Base-by-base conservation (phyloP, 176 grass and related monocot species). In the Raddia guianensis region DNA sequence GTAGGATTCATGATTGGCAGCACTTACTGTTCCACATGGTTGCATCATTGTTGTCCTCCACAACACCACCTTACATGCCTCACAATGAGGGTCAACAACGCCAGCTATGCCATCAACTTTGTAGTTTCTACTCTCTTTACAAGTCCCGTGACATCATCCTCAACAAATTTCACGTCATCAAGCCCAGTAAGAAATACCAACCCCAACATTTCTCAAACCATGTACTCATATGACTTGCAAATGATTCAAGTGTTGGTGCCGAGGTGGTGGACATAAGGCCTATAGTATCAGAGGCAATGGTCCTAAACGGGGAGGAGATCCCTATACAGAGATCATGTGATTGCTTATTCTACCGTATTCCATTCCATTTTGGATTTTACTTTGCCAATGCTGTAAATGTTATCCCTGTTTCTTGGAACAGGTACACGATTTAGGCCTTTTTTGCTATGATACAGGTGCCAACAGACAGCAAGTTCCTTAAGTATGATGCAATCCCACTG, bases 391-490 rank as follows among this genome's bases (percentile, higher is more conserved):
- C 13, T 10, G 49, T 72, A 33, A 47, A 63, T n/a, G 52, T 8
- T 79, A 6, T 11, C 48, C 63, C 52, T 9, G 54, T 34, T 49
- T 73, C 68, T 71, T 18, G 70, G 60, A 73, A 71, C 58, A 81
- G 83, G 80, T 89, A 57, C 80, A 86, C 81, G 90, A 92, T 92
- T 92, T 92, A 89, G 86, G 83, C 35, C 89, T 89, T 70, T 92
- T 89, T 43, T 43, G 83, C 56, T 89, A 80, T 76, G 86, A 89
- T 78, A 83, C 83, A 48, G 70, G 53, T 50, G 49, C 90, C 45
- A 82, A 86, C 54, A 91, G 84, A 44, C 45, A 82, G 84, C 54
- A 91, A 87, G 50, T 91, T 91, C 74, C 57, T 87, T 11, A 72
- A 61, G 49, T 91, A 91, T 3, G 85, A 91, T 45, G 89, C 81